Evolutionary conservation across 2,329 filamentous ascomycete species (phyloP).

Genomic region (Fusarium subtropicale): DNA sequence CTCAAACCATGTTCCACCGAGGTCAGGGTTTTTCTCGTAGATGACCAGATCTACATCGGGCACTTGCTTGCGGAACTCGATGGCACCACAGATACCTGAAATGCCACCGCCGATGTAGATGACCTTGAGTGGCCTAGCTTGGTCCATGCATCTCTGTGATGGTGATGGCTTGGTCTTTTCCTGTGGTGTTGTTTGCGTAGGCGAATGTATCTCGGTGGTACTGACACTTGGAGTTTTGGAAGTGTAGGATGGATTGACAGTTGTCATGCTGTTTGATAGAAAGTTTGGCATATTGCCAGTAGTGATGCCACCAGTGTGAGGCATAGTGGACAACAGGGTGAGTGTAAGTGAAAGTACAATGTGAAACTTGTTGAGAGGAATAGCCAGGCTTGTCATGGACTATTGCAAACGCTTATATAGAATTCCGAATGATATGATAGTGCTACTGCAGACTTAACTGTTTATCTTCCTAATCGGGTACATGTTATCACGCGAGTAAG

Average conservation of each 20-base stretch:
- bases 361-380: background rate
- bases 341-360: background rate
- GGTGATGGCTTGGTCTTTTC: background rate
- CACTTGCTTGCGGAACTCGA: slow-evolving; percentile 16
- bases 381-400: background rate
- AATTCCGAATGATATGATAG: background rate
- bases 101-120: slow-evolving; percentile 18
- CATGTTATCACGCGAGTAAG: background rate
- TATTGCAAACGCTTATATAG: background rate
- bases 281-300: background rate
- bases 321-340: background rate
- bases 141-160: slow-evolving; percentile 11
- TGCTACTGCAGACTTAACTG: background rate
- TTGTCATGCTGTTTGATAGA: background rate
- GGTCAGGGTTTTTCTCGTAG: slow-evolving; percentile 24
- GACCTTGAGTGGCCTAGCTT: slow-evolving; percentile 10
- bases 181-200: background rate
- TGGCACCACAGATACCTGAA: slow-evolving; percentile 9
- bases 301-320: background rate
- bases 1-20: slow-evolving; percentile 22
- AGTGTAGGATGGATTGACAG: fast-evolving
- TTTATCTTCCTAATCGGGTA: background rate
- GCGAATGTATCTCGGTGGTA: background rate
- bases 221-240: background rate
- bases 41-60: slow-evolving; percentile 8